A percentile compares a stretch with the other conserved stretches of the same genome.
Evolutionary conservation across 1,139 yeast genomes (phyloP).

Genomic region (Saccharomyces hybrid): DNA sequence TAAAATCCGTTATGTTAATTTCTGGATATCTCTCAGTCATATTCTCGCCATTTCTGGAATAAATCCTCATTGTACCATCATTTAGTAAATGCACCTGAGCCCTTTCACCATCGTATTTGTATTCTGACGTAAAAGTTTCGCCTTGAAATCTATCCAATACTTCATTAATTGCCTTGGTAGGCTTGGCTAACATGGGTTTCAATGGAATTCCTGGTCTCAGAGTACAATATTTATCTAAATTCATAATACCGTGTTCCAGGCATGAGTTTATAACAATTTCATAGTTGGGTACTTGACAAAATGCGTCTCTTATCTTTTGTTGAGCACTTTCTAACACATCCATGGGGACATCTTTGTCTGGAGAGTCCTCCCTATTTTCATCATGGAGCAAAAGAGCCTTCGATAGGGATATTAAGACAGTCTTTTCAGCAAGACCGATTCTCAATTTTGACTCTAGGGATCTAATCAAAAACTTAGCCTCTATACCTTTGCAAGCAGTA

Average conservation of each 20-base stretch:
- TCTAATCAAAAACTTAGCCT: constrained; percentile 84
- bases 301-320: constrained; percentile 74
- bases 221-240: constrained; percentile 60
- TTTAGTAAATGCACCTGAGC: constrained; percentile 81
- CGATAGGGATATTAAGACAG: constrained; percentile 75
- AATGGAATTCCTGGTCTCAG: constrained; percentile 89
- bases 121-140: constrained; percentile 85
- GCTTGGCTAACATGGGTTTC: constrained; percentile 97
- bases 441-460: constrained; percentile 88
- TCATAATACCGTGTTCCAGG: constrained; percentile 56
- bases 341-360: constrained; percentile 18
- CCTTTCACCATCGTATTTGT: constrained; percentile 95
- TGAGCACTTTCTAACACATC: constrained; percentile 54
- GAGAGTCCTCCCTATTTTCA: constrained; percentile 19
- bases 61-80: constrained; percentile 65
- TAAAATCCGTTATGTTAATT: constrained; percentile 59
- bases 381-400: constrained; percentile 73
- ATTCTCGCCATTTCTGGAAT: constrained; percentile 92
- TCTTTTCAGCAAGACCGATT: constrained; percentile 90
- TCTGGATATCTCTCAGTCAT: constrained; percentile 97
- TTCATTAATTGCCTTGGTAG: constrained; percentile 87
- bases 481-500: constrained; percentile 80
- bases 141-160: constrained; percentile 83
- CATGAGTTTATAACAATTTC: constrained; percentile 65
- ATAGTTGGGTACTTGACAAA: constrained; percentile 87